Percentiles rank a stretch among this genome's conserved stretches.
phyloP scores from a whole-genome alignment of 1,284 basidiomycete species.

The Trichosporon faecale region DNA sequence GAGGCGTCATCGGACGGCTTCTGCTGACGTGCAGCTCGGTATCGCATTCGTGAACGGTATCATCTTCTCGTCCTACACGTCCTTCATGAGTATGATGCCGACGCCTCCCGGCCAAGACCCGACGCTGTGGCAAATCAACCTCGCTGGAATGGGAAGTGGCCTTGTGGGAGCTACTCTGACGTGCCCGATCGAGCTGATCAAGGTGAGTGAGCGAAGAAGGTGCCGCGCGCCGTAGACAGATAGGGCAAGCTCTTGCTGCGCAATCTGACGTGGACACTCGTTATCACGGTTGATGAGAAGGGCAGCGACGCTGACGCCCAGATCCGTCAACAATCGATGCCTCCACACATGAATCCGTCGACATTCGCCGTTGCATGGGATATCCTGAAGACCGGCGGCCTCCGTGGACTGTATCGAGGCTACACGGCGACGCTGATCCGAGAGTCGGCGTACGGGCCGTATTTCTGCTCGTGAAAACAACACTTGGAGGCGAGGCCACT shows the following conservation, averaged over 20 bases:
- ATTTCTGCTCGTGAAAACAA: conserved; percentile 66
- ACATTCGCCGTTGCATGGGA: conserved; percentile 57
- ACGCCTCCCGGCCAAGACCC: conserved; percentile 29
- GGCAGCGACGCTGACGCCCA: conserved; percentile 13
- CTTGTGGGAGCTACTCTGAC: conserved; percentile 69
- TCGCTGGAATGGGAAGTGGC: conserved; percentile 75
- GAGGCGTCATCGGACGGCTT: conserved; percentile 18
- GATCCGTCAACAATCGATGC: conserved; percentile 67
- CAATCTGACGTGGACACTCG: no score
- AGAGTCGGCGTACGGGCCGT: conserved; percentile 75
- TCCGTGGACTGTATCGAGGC: conserved; percentile 73
- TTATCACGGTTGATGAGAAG: no score
- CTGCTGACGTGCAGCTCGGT: conserved; percentile 35
- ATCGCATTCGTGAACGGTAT: conserved; percentile 52
- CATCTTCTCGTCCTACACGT: conserved; percentile 51
- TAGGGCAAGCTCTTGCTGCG: background rate
- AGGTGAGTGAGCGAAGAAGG: conserved; percentile 46
- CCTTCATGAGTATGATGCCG: conserved; percentile 45
- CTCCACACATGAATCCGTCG: conserved; percentile 51
- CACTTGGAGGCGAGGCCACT: background rate
- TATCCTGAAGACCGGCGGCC: conserved; percentile 60
- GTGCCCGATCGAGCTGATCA: conserved; percentile 77
- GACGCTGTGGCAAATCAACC: conserved; percentile 59
- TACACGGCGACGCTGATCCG: conserved; percentile 66
- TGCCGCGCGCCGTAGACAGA: background rate